These are phyloP conservation scores for Ophiocordyceps unilateralis DNA, from an alignment of 2,329 filamentous ascomycete species.

Conservation along the genomic window DNA sequence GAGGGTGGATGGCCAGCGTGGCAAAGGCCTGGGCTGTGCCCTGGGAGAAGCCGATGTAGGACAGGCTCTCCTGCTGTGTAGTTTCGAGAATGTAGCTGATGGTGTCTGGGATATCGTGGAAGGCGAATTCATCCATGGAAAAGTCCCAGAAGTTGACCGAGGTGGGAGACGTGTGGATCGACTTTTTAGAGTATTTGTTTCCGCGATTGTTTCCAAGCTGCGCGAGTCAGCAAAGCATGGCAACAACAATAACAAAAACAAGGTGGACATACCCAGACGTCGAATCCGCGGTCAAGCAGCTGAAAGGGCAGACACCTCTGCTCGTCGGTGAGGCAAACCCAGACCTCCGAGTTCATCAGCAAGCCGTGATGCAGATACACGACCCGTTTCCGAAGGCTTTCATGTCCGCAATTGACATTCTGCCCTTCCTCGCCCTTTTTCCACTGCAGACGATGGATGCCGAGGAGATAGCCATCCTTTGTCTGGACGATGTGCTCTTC, in stretches of 20 bases:
- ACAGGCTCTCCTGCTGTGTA: slow-evolving; percentile 67
- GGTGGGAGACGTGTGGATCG: slow-evolving; percentile 55
- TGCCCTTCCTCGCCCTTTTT: slow-evolving; percentile 63
- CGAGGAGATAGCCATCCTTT: slow-evolving; percentile 80
- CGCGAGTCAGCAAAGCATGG: slow-evolving; percentile 8
- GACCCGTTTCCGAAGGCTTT: slow-evolving; percentile 61
- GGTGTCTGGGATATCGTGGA: slow-evolving; percentile 90
- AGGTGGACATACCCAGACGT: slow-evolving; percentile 59
- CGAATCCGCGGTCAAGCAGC: slow-evolving; percentile 78
- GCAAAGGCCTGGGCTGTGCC: slow-evolving; percentile 95
- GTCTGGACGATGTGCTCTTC: slow-evolving; percentile 96
- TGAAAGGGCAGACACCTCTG: slow-evolving; percentile 77
- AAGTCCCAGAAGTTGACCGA: slow-evolving; percentile 86
- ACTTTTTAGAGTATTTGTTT: slow-evolving; percentile 99
- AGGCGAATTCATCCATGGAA: slow-evolving; percentile 95
- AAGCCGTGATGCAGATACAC: slow-evolving; percentile 91
- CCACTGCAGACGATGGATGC: slow-evolving; percentile 75
- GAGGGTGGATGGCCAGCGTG: slow-evolving; percentile 77
- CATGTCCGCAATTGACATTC: slow-evolving; percentile 55
- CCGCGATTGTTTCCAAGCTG: slow-evolving; percentile 91
- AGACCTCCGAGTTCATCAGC: slow-evolving; percentile 98
- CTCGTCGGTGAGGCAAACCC: slow-evolving; percentile 81
- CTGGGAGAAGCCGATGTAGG: slow-evolving; percentile 94
- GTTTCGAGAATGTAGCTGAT: slow-evolving; percentile 81
- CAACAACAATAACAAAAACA: neutral